These are phyloP conservation scores for Penicillium freii DNA, from an alignment of 2,329 filamentous ascomycete genomes.

Conservation along the genomic window DNA sequence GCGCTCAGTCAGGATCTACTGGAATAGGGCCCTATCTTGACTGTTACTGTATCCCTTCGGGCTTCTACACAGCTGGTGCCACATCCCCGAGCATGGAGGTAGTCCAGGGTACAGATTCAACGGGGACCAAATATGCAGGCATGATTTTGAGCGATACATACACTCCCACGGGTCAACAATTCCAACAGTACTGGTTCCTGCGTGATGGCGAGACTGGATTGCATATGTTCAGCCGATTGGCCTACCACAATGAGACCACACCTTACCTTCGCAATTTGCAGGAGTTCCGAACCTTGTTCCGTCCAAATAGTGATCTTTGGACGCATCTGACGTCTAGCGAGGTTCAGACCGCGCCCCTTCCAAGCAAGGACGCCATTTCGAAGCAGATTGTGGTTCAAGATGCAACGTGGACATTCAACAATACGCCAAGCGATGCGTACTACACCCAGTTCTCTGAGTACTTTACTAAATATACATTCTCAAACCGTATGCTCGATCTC, in stretches of 20 bases:
- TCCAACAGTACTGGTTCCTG: conserved; percentile 66
- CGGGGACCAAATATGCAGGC: conserved; percentile 55
- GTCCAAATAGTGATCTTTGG: conserved; percentile 60
- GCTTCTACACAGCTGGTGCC: conserved; percentile 59
- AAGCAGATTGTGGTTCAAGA: conserved; percentile 58
- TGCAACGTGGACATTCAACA: conserved; percentile 61
- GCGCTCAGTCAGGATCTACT: conserved; percentile 41
- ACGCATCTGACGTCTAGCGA: conserved; percentile 61
- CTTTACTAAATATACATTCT: conserved; percentile 66
- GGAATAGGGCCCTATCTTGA: conserved; percentile 61
- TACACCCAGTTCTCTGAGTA: conserved; percentile 58
- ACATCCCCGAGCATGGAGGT: conserved; percentile 52
- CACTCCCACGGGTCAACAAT: conserved; percentile 55
- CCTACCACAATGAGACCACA: conserved; percentile 58
- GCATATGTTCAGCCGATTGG: conserved; percentile 60
- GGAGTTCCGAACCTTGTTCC: conserved; percentile 61
- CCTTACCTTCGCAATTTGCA: conserved; percentile 59
- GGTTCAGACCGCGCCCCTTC: conserved; percentile 54
- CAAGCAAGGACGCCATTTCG: conserved; percentile 37
- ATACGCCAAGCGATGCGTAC: conserved; percentile 55
- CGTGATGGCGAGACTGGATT: conserved; percentile 62
- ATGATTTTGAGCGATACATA: conserved; percentile 61
- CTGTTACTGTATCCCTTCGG: conserved; percentile 61
- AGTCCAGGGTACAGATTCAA: conserved; percentile 52
- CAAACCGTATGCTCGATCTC: conserved; percentile 40